Evolutionary conservation across 805 yeast species (phyloP).

Genomic region (Yarrowia bubula): DNA sequence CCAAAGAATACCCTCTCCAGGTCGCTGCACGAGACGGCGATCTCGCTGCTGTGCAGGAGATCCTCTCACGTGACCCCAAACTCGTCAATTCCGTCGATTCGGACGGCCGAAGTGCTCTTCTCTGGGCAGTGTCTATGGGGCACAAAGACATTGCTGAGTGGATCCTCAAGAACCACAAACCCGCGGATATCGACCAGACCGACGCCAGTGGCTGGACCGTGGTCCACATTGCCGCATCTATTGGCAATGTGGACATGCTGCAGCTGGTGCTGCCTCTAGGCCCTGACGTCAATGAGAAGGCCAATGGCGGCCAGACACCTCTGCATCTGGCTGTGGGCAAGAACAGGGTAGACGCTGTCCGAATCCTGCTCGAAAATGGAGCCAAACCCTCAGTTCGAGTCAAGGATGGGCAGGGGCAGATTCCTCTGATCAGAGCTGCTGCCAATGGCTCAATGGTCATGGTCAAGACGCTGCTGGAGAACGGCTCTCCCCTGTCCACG

Average conservation of each 20-base stretch:
- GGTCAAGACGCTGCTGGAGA: conserved; percentile 51
- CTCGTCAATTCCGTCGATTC: conserved; percentile 53
- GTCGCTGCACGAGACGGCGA: conserved; percentile 67
- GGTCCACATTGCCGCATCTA: conserved; percentile 74
- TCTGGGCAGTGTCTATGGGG: conserved; percentile 80
- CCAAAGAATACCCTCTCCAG: conserved; percentile 31
- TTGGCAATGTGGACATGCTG: conserved; percentile 60
- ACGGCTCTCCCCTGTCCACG: conserved; percentile 63
- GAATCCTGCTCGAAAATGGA: conserved; percentile 53
- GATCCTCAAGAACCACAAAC: conserved; percentile 34
- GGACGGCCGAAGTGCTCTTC: conserved; percentile 77
- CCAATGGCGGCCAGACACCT: conserved; percentile 69
- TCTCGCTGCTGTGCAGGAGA: conserved; percentile 48
- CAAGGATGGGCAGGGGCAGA: conserved; percentile 64
- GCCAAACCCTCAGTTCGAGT: conserved; percentile 53
- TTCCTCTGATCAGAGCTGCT: conserved; percentile 81
- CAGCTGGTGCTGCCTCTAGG: conserved; percentile 45
- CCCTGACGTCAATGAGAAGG: conserved; percentile 61
- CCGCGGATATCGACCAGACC: conserved; percentile 61
- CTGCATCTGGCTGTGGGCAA: conserved; percentile 77
- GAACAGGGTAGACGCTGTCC: conserved; percentile 54
- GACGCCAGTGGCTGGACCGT: conserved; percentile 91
- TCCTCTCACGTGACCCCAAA: conserved; percentile 52
- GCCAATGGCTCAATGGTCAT: conserved; percentile 65
- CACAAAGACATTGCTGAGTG: conserved; percentile 50